A percentile compares a stretch with the other conserved stretches of the same genome.
phyloP scores from a whole-genome alignment of 83 land plant species.

The Thuja plicata region DNA sequence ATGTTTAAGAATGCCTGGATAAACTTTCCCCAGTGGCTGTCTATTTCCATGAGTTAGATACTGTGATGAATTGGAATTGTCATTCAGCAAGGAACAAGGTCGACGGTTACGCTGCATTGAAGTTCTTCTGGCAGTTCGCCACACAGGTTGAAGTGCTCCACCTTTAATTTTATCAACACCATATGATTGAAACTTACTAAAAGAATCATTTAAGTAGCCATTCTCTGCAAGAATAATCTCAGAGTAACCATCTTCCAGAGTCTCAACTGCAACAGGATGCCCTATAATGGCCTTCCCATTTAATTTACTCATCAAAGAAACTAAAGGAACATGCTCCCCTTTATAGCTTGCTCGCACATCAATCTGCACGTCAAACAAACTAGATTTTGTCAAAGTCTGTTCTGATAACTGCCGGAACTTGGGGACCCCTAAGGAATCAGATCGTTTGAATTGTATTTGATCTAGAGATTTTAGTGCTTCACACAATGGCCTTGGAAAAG shows the following conservation, averaged over 20 bases:
- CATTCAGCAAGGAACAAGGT: slow-evolving; percentile 28
- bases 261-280: slow-evolving; percentile 66
- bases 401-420: neutral
- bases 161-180: slow-evolving; percentile 19
- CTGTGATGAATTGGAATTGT: slow-evolving; percentile 18
- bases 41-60: slow-evolving; percentile 25
- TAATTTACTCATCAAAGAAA: slow-evolving; percentile 67
- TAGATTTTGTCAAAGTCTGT: slow-evolving; percentile 1
- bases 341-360: slow-evolving; percentile 53
- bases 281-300: slow-evolving; percentile 80
- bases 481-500: neutral
- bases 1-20: slow-evolving; percentile 16
- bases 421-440: neutral
- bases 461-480: neutral
- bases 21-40: slow-evolving; percentile 13
- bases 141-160: slow-evolving; percentile 45
- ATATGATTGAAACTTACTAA: neutral
- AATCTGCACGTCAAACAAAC: slow-evolving; percentile 59
- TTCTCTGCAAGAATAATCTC: slow-evolving; percentile 19
- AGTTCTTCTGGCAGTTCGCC: slow-evolving; percentile 81
- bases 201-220: slow-evolving; percentile 21
- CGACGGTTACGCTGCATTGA: slow-evolving; percentile 66
- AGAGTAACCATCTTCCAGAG: slow-evolving; percentile 51
- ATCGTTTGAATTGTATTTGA: slow-evolving; percentile 2
- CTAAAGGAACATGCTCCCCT: slow-evolving; percentile 59